phyloP scores from a whole-genome alignment of 352 stramenopile species.

The Phytophthora cactorum region DNA sequence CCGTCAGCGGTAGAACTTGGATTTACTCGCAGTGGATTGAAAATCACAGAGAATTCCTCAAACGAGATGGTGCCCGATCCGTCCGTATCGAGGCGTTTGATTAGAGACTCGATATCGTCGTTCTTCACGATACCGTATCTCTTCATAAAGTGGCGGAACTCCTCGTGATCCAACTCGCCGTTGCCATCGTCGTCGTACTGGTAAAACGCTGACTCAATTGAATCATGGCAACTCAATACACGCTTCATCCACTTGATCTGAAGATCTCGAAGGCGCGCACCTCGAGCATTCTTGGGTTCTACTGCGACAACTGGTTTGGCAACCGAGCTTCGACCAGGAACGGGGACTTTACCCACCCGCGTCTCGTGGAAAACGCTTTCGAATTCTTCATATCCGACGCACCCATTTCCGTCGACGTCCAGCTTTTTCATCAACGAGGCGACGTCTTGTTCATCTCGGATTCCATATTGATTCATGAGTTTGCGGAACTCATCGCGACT shows the following conservation, averaged over 20 bases:
- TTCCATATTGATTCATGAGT: conserved; percentile 57
- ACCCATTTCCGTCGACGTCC: conserved; percentile 50
- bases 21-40: conserved; percentile 52
- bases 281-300: conserved; percentile 37
- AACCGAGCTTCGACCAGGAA: conserved; percentile 6
- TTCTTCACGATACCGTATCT: conserved; percentile 67
- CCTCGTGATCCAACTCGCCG: conserved; percentile 58
- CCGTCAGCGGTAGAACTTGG: conserved; percentile 9
- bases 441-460: conserved; percentile 52
- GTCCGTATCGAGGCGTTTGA: conserved; percentile 56
- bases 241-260: conserved; percentile 74
- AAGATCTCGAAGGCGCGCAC: conserved; percentile 46
- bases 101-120: conserved; percentile 59
- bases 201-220: conserved; percentile 64
- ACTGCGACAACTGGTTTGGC: conserved; percentile 6
- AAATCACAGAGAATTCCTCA: conserved; percentile 61
- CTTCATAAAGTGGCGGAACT: conserved; percentile 75
- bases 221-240: conserved; percentile 60
- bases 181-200: conserved; percentile 70
- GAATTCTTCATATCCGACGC: conserved; percentile 75
- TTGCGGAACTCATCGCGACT: conserved; percentile 54
- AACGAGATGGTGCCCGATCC: conserved; percentile 60
- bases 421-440: conserved; percentile 49
- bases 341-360: conserved; percentile 16
- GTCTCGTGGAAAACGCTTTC: conserved; percentile 60